Percentiles rank a stretch among this genome's conserved stretches.
Evolutionary conservation across 768 basidiomycete genomes (phyloP).

Genomic region (Hortiboletus campestris): DNA sequence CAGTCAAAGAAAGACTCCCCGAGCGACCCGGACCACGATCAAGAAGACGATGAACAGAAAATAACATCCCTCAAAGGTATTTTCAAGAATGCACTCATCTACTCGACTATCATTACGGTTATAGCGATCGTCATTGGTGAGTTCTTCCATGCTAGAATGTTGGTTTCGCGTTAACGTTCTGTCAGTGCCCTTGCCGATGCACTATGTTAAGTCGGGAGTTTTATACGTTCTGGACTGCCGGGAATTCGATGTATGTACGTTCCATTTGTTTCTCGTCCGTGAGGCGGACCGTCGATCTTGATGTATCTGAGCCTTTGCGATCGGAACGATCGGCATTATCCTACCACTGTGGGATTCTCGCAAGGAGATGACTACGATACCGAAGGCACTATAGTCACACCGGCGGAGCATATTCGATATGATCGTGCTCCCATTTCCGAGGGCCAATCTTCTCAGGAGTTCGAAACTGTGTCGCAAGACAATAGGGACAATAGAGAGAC

Average conservation of each 20-base stretch:
- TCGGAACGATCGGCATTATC: slow-evolving; percentile 38
- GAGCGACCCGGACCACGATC: too few relatives aligned
- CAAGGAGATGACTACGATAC: slow-evolving; percentile 30
- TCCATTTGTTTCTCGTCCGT: neutral
- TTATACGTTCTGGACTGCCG: slow-evolving; percentile 39
- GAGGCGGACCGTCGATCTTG: slow-evolving; percentile 1
- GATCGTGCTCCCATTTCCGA: neutral
- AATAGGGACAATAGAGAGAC: slow-evolving; percentile 28
- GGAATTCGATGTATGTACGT: slow-evolving; percentile 38
- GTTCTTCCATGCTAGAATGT: neutral
- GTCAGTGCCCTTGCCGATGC: slow-evolving; percentile 38
- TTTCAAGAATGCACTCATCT: slow-evolving; percentile 35
- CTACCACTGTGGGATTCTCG: slow-evolving; percentile 38
- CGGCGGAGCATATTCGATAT: neutral
- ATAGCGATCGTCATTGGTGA: slow-evolving; percentile 37
- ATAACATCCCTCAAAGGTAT: slow-evolving; percentile 24
- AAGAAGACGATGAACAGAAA: slow-evolving; percentile 8
- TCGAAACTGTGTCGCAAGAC: slow-evolving; percentile 8
- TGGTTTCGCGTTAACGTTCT: neutral
- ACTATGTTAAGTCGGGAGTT: slow-evolving; percentile 36
- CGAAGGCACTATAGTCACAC: slow-evolving; percentile 5
- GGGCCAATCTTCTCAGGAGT: neutral
- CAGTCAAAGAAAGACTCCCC: neutral
- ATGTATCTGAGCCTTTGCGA: slow-evolving; percentile 36
- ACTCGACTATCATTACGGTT: slow-evolving; percentile 32